Base-by-base conservation (phyloP, 345 rosid genomes). In the Gossypium ekmanianum region DNA sequence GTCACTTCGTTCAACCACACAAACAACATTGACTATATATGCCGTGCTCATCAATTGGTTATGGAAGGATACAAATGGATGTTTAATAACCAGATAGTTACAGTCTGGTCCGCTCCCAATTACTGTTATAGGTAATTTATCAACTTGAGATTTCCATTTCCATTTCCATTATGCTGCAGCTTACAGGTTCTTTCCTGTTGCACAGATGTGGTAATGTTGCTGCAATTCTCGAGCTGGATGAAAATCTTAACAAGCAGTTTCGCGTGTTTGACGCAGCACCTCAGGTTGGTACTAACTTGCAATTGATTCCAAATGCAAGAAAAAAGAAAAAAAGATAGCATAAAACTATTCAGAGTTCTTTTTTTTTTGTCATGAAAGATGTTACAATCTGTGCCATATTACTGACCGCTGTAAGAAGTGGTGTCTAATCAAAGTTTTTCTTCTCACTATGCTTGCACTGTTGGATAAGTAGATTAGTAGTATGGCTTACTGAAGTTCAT, bases 41-140 rank as follows among this genome's bases (percentile, higher is more conserved):
- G 90, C 8, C 92, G 97, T 67, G 99, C 98, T 8, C 99, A 96
- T 86, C 99, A 96, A 77, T 85, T 96, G 81, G 99, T 96, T 34
- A 93, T 93, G 98, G 99, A 96, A 80, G 99, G 98, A 78, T 96
- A 84, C 79, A 93, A 93, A 79, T 93, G 97, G 98, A 92, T 96
- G 99, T 96, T 93, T 74, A 90, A 88, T 78, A 79, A 84, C 74
- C 97, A 93, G 86, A 92, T 96, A 75, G 97, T 96, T 79, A 96
- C 98, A 5, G 98, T 96, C 16, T 96, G 99, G 99, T 93, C 99
- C 1, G 99, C 99, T 70, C 99, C 99, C 59, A 96, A 96, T 81
- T 96, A 96, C 86, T 96, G 99, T 78, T 93, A 96, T 76, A 89
- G 99, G 99, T 96, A 84, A 73, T 41, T 61, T 65, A 59, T 24